Base-by-base conservation (phyloP, 768 basidiomycete species). In the Amanita rubescens region DNA sequence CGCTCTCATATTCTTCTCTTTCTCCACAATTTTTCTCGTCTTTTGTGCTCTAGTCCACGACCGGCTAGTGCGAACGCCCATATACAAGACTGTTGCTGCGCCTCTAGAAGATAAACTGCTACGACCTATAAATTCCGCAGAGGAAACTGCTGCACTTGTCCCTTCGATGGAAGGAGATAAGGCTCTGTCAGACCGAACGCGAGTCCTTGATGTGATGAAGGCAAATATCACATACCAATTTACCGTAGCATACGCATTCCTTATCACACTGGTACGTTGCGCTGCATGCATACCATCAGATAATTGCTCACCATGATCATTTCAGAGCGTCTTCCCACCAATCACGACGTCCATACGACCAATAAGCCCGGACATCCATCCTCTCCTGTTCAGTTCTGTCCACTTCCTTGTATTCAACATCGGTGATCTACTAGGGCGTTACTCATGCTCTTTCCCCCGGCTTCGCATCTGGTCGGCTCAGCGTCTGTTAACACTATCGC, bases 321-420 rank as follows among this genome's bases (percentile, higher is more conserved):
- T 11, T 17, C 19, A 95, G 93, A 78, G 92, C 27, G 85, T 94
- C 44, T 95, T 80, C 69, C 94, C 94, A 4, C 79, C 93, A 0
- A 85, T 93, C 57, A 94, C 94, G 2, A 79, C 84, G 3, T 86
- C 85, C 0, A 80, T 96, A 49, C 66, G 69, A 34, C 79, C 94
- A 2, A 81, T 79, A 12, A 84, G 84, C 57, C 75, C 79, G 2
- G 63, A 66, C 22, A 80, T 76, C 37, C 89, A 93, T 59, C 90
- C 91, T 0, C 72, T 93, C n/a, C 73, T 95, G 24, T 96, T 96
- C 71, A 84, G 71, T 55, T 77, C 86, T 3, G 55, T 85, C 30
- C 88, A 91, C 63, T 91, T 93, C 71, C 71, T 91, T 32, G 73
- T 84, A 19, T 89, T 85, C 69, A 90, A 85, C 62, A 39, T 75